Evolutionary conservation across 495 filamentous ascomycete genomes (phyloP).

Genomic region (Penicillium angulare): DNA sequence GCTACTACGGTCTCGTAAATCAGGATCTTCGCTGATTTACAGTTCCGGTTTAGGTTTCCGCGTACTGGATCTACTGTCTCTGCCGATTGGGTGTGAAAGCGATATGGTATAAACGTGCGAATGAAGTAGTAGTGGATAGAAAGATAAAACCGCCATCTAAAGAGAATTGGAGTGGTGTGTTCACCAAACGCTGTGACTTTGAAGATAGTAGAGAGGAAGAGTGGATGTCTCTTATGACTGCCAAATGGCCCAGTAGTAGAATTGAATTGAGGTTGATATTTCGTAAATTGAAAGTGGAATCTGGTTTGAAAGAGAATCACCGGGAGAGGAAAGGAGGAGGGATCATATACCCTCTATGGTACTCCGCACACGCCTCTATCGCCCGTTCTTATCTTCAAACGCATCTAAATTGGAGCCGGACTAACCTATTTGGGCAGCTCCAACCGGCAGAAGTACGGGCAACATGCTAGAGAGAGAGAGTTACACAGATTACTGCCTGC

Average conservation of each 20-base stretch:
- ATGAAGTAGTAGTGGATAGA: conserved; percentile 34
- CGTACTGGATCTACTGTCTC: conserved; percentile 35
- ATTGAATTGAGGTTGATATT: background rate
- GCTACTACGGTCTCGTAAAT: conserved; percentile 21
- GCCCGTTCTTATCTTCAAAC: conserved; percentile 16
- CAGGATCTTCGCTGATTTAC: conserved; percentile 9
- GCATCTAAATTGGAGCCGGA: background rate
- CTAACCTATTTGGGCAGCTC: conserved; percentile 28
- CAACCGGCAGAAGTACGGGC: too few species aligned
- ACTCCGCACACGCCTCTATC: conserved; percentile 6
- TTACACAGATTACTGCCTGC: conserved; percentile 2
- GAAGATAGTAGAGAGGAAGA: background rate
- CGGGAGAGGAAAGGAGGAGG: conserved; percentile 3
- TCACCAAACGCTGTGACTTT: conserved; percentile 11
- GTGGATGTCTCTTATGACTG: conserved; percentile 4
- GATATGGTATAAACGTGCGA: conserved; percentile 41
- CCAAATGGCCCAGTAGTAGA: conserved; percentile 2
- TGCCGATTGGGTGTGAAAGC: conserved; percentile 35
- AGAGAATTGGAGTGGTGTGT: conserved; percentile 19
- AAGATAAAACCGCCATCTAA: conserved; percentile 41
- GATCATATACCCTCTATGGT: conserved; percentile 20
- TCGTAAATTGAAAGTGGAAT: background rate
- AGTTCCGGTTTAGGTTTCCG: conserved; percentile 21
- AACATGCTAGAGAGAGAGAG: too few species aligned
- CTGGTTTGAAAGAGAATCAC: background rate